Evolutionary conservation across 2,329 filamentous ascomycete genomes (phyloP), one percentile per base, ranked within the genome.

Genomic region (Fusarium robinianum): DNA sequence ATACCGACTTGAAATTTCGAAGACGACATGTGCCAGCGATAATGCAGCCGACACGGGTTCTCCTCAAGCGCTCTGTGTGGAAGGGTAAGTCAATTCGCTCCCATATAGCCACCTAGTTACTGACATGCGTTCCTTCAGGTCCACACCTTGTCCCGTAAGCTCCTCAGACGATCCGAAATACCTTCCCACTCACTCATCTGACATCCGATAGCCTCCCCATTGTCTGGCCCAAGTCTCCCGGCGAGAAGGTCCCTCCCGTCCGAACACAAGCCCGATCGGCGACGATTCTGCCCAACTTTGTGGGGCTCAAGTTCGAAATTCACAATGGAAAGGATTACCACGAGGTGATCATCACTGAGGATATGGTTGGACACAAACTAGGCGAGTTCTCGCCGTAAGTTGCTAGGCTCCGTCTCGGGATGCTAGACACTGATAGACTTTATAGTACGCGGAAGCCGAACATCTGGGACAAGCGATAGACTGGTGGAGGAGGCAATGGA

Each of bases 331-430:
- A 94, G 74, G 80, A 79, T 21, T 96, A 96, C 70, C 73, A 85
- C 60, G 88, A 94, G 58, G 78, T 96, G 41, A 79, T 77, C 55
- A 87, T 96, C 53, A 95, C 90, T 11, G 91, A 96, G 67, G 88
- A 96, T 63, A 96, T 96, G 91, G 91, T 96, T 35, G 91, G 91
- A 40, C 87, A 94, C 71, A 96, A 96, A 73, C 77, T 96, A 58
- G 91, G 91, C 61, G 91, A 96, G 72, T 96, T 96, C 68, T 84
- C 90, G 51, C 76, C 82, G 90, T 96, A 80, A 63, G 89, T 82
- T 35, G 29, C 23, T 8, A 33, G n/a, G 11, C 5, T 8, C 3
- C 6, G 24, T 19, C 10, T 2, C 15, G 9, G 12, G 4, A 18
- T 16, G n/a, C 3, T 37, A 10, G 0, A n/a, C 23, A 8, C 49